A percentile compares a stretch with the other conserved stretches of the same genome.
Evolutionary conservation across 225 moss, liverwort and hornwort species (phyloP).

Genomic region (Polytrichum commune): DNA sequence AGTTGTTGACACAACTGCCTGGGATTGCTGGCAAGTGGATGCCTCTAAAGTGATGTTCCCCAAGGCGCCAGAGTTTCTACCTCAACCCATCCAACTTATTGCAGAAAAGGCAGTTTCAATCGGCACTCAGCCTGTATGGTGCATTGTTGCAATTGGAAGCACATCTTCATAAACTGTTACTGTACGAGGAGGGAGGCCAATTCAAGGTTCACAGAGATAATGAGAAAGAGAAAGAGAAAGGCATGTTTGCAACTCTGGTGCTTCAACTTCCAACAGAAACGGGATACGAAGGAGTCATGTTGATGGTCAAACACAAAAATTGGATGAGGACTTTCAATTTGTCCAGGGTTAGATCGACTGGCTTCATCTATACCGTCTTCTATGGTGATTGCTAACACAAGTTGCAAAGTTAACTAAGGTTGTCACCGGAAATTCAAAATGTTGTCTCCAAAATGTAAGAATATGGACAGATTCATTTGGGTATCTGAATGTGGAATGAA

Average conservation of each 20-base stretch:
- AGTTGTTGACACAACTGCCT: constrained; percentile 3
- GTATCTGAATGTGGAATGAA: too few relatives aligned
- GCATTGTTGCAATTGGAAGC: constrained; percentile 9
- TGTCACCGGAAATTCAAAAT: too few relatives aligned
- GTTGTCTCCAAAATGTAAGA: too few relatives aligned
- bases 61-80: constrained; percentile 6
- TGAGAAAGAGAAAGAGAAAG: constrained; percentile 16
- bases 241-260: constrained; percentile 17
- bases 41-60: constrained; percentile 20
- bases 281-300: constrained; percentile 13
- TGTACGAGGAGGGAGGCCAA: constrained; percentile 18
- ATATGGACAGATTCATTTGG: too few relatives aligned
- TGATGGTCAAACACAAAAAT: constrained; percentile 10
- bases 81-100: background rate
- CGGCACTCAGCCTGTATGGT: constrained; percentile 13
- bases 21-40: constrained; percentile 18
- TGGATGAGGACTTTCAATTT: constrained; percentile 11
- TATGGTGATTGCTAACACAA: constrained; percentile 21
- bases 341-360: constrained; percentile 7
- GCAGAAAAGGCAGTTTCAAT: background rate
- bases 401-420: background rate
- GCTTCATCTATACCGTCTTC: constrained; percentile 11
- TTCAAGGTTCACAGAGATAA: constrained; percentile 9
- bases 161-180: constrained; percentile 11
- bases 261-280: constrained; percentile 14